Percentiles rank a stretch among this genome's conserved stretches.
Evolutionary conservation across 192 early-diverging fungal species (phyloP).

Genomic region (Pilobolus umbonatus): DNA sequence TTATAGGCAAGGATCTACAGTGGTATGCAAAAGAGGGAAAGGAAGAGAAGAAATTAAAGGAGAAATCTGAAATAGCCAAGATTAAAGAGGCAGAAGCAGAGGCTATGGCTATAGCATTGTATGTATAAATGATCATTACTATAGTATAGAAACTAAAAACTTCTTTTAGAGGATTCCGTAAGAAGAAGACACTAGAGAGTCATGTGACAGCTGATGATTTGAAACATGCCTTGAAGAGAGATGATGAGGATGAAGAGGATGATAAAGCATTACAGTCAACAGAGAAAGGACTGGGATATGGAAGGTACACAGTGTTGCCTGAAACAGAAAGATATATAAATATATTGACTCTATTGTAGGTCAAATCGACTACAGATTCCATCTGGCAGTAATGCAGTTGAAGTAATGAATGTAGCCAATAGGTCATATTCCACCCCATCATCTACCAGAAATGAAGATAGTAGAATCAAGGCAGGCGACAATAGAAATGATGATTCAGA

Average conservation of each 20-base stretch:
- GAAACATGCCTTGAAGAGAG: conserved; percentile 35
- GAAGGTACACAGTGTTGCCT: conserved; percentile 19
- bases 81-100: conserved; percentile 60
- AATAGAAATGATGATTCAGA: conserved; percentile 58
- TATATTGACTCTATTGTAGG: too few species aligned
- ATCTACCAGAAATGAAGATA: background rate
- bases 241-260: conserved; percentile 22
- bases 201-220: conserved; percentile 47
- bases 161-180: conserved; percentile 38
- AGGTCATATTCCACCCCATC: conserved; percentile 72
- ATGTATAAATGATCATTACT: conserved; percentile 10
- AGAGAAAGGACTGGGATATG: conserved; percentile 33
- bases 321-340: background rate
- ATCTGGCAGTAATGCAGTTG: background rate
- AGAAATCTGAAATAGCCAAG: conserved; percentile 39
- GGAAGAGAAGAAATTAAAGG: conserved; percentile 18
- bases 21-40: conserved; percentile 69
- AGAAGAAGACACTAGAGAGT: conserved; percentile 34
- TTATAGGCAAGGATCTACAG: conserved; percentile 52
- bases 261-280: conserved; percentile 17
- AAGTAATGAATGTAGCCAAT: conserved; percentile 8
- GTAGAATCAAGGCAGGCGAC: conserved; percentile 39
- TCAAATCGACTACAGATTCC: background rate
- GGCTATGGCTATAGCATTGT: conserved; percentile 56
- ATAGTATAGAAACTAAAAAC: background rate